Percentiles rank a stretch among this genome's conserved stretches.
Conservation (phyloP, 768 basidiomycete genomes). For the Lactarius hengduanensis region DNA sequence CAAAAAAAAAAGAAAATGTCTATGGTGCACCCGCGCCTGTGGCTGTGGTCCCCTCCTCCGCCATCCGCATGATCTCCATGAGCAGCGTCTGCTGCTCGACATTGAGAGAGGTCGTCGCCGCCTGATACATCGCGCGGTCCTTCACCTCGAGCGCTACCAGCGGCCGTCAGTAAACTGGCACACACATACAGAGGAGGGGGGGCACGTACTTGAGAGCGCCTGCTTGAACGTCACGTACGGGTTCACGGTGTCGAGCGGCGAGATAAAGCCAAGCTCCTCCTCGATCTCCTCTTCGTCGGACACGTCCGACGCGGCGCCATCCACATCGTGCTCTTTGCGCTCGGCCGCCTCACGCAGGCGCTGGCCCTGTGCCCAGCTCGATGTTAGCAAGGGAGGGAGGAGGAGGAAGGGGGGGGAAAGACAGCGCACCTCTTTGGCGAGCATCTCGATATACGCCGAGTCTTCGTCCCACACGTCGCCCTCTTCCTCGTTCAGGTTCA, state of each 20-base stretch:
- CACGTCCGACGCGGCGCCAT: slow-evolving; percentile 32
- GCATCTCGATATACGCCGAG: slow-evolving; percentile 82
- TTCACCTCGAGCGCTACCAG: slow-evolving; percentile 69
- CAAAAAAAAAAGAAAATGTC: background rate
- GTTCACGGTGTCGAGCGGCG: slow-evolving; percentile 76
- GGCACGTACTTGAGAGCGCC: slow-evolving; percentile 64
- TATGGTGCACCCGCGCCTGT: slow-evolving; percentile 1
- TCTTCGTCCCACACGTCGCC: slow-evolving; percentile 91
- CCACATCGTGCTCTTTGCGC: slow-evolving; percentile 35
- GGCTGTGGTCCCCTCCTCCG: slow-evolving; percentile 9
- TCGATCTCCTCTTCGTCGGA: slow-evolving; percentile 57
- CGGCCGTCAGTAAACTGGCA: slow-evolving; percentile 1
- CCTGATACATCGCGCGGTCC: slow-evolving; percentile 65
- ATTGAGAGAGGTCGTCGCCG: slow-evolving; percentile 65
- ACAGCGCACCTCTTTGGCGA: slow-evolving; percentile 69
- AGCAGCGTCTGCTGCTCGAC: slow-evolving; percentile 77
- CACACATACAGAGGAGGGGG: background rate
- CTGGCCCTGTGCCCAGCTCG: slow-evolving; percentile 49
- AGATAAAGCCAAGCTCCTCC: slow-evolving; percentile 85
- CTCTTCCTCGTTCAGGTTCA: slow-evolving; percentile 69
- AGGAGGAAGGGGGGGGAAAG: background rate
- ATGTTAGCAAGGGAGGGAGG: too few relatives aligned
- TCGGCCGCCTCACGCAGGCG: slow-evolving; percentile 67
- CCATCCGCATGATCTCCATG: slow-evolving; percentile 75
- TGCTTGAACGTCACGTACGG: slow-evolving; percentile 77